These are phyloP conservation scores for Macaranga tanarius DNA, from an alignment of 441 rosid species.

Conservation along the genomic window DNA sequence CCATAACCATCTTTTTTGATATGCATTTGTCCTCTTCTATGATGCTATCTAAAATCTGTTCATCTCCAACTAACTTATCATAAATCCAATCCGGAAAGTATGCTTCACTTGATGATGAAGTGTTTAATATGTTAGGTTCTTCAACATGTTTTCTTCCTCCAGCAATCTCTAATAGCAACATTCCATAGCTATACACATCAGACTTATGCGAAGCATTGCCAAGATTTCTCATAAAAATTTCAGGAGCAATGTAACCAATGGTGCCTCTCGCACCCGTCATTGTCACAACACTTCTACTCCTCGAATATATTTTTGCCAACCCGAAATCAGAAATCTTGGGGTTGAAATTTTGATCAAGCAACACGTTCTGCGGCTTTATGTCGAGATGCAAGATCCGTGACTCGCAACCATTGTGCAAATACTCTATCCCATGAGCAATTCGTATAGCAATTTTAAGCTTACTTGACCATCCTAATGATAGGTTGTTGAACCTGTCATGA, in stretches of 20 bases:
- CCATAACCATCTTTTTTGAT: not conserved
- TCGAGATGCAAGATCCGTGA: conserved; percentile 1
- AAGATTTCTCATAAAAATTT: not conserved
- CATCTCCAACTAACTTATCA: not conserved
- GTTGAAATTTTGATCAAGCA: not conserved
- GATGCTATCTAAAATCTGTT: not conserved
- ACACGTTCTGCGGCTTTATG: not conserved
- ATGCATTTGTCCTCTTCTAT: not conserved
- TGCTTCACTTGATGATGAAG: not conserved
- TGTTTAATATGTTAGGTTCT: not conserved
- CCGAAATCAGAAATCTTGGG: not conserved
- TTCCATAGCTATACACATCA: not conserved
- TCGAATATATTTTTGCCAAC: not conserved
- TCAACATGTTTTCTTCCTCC: not conserved
- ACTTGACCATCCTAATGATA: not conserved
- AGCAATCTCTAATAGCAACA: not conserved
- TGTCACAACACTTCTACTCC: not conserved
- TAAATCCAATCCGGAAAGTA: not conserved
- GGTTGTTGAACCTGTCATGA: not conserved
- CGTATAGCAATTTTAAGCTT: not conserved
- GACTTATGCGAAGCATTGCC: not conserved
- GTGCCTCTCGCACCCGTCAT: not conserved
- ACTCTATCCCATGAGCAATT: not conserved
- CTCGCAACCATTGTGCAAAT: not conserved
- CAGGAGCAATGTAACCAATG: not conserved